Evolutionary conservation across 345 rosid species (phyloP), one percentile per base, ranked within the genome.

Genomic region (Gossypium herbaceum): DNA sequence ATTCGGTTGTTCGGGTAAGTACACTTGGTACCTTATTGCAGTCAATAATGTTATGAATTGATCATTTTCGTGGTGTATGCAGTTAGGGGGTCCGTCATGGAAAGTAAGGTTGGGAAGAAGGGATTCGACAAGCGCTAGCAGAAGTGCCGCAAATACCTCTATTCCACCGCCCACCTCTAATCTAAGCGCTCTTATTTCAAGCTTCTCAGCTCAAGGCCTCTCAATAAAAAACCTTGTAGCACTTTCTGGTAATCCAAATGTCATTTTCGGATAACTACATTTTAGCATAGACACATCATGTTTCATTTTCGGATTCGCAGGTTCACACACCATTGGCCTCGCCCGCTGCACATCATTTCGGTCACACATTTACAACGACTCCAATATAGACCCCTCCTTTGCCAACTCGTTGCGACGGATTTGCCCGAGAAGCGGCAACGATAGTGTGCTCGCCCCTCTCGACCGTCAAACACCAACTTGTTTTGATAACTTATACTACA

Each of bases 81-180:
- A 85, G 90, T 39, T 84, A 54, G 89, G 89, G 2, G 89, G 88
- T 52, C 86, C 85, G 9, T 74, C 75, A 1, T 82, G 88, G 89
- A 44, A 69, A 7, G 88, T 86, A 13, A 47, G 71, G 19, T 20
- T 82, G 69, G 92, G 88, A 17, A 86, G 88, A 76, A 83, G 84
- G 67, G 87, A 86, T 54, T 83, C 86, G 1, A 78, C 76, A 3
- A 83, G 82, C 3, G 92, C 87, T 55, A 85, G 79, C 71, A 67
- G 76, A 50, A 72, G 41, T 9, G 75, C 45, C 10, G 86, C 85
- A 47, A 79, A 86, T 66, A 12, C 73, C 25, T 73, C 77, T 6
- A 67, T 88, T 2, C 89, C 86, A 25, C 47, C 82, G 3, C 84
- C 88, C 1, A 52, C 79, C 17, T 76, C 55, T 12, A 85, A 85